These are phyloP conservation scores for Penicillium sclerotigenum DNA, from an alignment of 2,329 filamentous ascomycete genomes.

Conservation along the genomic window DNA sequence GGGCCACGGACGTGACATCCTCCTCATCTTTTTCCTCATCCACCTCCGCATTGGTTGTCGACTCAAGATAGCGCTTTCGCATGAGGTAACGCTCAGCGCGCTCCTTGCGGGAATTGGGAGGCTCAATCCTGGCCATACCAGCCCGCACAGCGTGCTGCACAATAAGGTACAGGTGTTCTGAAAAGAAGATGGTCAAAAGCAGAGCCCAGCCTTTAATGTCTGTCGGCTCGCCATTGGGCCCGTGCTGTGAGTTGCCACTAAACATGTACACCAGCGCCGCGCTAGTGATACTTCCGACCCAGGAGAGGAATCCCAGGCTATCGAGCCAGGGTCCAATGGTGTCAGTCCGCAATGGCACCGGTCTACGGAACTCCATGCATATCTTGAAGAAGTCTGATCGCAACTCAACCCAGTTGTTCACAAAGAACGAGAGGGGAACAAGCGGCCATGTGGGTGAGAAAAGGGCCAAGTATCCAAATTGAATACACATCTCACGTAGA, in stretches of 20 bases:
- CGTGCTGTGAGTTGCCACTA: slow-evolving; percentile 58
- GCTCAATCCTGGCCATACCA: slow-evolving; percentile 76
- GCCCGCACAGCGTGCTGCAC: slow-evolving; percentile 69
- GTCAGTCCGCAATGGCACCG: slow-evolving; percentile 84
- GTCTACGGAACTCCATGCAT: slow-evolving; percentile 81
- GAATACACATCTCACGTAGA: slow-evolving; percentile 90
- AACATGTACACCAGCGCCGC: slow-evolving; percentile 89
- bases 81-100: slow-evolving; percentile 75
- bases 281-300: slow-evolving; percentile 87
- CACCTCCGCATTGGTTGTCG: slow-evolving; percentile 22
- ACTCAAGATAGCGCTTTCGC: slow-evolving; percentile 71
- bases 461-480: slow-evolving; percentile 83
- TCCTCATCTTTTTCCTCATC: slow-evolving; percentile 23
- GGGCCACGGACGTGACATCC: neutral
- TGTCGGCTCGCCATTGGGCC: slow-evolving; percentile 42
- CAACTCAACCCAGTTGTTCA: slow-evolving; percentile 97
- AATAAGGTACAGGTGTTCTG: slow-evolving; percentile 85
- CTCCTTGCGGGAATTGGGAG: slow-evolving; percentile 80
- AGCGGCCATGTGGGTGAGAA: slow-evolving; percentile 95
- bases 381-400: slow-evolving; percentile 96
- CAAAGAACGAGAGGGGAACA: slow-evolving; percentile 79
- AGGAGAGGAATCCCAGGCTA: slow-evolving; percentile 81
- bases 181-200: slow-evolving; percentile 75
- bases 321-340: slow-evolving; percentile 95
- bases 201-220: slow-evolving; percentile 77